A percentile compares a stretch with the other conserved stretches of the same genome.
Evolutionary conservation across 805 yeast genomes (phyloP).

Genomic region (Candida ulmi): DNA sequence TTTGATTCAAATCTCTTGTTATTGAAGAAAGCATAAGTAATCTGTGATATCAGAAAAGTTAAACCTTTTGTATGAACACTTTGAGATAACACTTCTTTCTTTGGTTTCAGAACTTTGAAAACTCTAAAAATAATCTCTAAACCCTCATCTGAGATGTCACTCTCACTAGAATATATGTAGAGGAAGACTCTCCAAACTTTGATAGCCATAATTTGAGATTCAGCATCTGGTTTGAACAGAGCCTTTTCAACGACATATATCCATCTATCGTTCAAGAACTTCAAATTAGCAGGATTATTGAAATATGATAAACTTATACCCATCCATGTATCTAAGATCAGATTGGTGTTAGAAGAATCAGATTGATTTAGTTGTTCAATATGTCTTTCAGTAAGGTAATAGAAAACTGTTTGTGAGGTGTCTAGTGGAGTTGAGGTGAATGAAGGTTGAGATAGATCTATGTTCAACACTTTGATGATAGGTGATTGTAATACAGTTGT

Average conservation of each 20-base stretch:
- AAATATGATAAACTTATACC: slow-evolving; percentile 14
- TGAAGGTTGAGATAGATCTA: slow-evolving; percentile 2
- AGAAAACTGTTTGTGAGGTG: slow-evolving; percentile 3
- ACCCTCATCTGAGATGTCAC: not conserved
- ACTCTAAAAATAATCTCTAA: not conserved
- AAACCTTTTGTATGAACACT: not conserved
- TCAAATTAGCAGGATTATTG: slow-evolving; percentile 5
- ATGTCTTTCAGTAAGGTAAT: slow-evolving; percentile 6
- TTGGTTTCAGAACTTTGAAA: not conserved
- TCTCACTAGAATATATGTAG: slow-evolving; percentile 5
- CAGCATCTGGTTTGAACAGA: slow-evolving; percentile 1
- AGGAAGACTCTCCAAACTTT: slow-evolving; percentile 14
- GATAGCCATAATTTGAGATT: slow-evolving; percentile 5
- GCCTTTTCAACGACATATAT: not conserved
- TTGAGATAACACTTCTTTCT: not conserved
- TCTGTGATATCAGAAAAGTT: not conserved
- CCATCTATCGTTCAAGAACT: slow-evolving; percentile 2
- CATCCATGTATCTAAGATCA: slow-evolving; percentile 19
- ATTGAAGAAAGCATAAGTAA: not conserved
- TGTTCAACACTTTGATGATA: slow-evolving; percentile 8
- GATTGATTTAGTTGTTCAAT: slow-evolving; percentile 2
- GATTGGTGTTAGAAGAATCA: not conserved
- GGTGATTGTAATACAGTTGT: slow-evolving; percentile 2
- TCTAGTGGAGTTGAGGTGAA: slow-evolving; percentile 11
- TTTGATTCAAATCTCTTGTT: not conserved